These are phyloP conservation scores for Cladophialophora chaetospira DNA, from an alignment of 2,329 filamentous ascomycete species.

Conservation along the genomic window DNA sequence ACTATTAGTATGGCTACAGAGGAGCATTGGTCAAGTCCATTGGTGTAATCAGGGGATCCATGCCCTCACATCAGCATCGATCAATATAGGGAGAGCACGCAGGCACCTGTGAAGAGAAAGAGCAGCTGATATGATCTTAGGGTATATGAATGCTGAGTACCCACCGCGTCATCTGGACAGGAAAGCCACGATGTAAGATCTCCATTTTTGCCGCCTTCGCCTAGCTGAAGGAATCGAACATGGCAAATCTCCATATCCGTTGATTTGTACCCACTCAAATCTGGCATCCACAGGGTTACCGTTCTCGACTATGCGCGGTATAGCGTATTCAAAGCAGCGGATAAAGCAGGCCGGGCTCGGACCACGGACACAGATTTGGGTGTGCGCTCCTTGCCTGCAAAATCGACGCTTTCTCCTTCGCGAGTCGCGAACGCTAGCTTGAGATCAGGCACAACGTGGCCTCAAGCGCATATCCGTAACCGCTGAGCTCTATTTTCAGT, in stretches of 20 bases:
- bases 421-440: conserved; percentile 8
- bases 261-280: background rate
- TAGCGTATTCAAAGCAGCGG: background rate
- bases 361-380: conserved; percentile 8
- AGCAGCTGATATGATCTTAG: conserved; percentile 18
- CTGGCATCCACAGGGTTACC: conserved; percentile 8
- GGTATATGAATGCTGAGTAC: background rate
- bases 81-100: too few relatives aligned
- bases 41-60: background rate
- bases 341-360: conserved; percentile 1
- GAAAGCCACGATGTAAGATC: conserved; percentile 14
- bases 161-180: conserved; percentile 19
- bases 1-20: background rate
- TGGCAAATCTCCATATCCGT: conserved; percentile 3
- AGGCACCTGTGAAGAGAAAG: conserved; percentile 3
- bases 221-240: conserved; percentile 1
- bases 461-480: conserved; percentile 13
- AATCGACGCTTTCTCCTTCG: conserved; percentile 4
- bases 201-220: conserved; percentile 12
- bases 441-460: conserved; percentile 10
- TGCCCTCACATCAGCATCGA: conserved; percentile 10
- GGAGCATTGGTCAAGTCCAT: background rate
- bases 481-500: conserved; percentile 23
- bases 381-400: conserved; percentile 8
- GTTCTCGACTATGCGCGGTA: background rate